Evolutionary conservation across 2,329 filamentous ascomycete genomes (phyloP), one percentile per base, ranked within the genome.

Genomic region (Graphiopsis chlorocephala): DNA sequence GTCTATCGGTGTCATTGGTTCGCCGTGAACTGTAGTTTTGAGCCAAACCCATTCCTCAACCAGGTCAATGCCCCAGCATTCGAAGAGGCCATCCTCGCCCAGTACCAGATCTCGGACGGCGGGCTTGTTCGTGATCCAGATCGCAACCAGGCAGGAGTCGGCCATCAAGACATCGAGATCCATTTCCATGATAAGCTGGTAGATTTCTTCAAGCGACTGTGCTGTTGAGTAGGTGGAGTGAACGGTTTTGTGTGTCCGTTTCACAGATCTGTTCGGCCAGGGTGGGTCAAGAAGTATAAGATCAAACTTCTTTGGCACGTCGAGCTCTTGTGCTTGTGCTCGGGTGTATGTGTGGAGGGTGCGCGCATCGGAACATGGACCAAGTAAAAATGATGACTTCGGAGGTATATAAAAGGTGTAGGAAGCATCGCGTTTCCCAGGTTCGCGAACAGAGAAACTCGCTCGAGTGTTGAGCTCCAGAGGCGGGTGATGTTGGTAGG

Each of bases 61-160:
- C 12, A 86, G 73, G 60, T 88, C 82, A 0, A 94, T 77, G 26
- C 86, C 88, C 89, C 89, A 92, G 35, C 80, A 76, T 7, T 84
- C 82, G 68, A 93, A 89, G 2, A 93, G 68, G 1, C 88, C 88
- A 1, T 78, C 75, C 0, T 82, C 79, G 50, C 72, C 83, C 0
- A 92, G 77, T 20, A 83, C 82, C 25, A 85, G 76, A 2, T 87
- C 80, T 25, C 85, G 78, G 15, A 86, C 73, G 20, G 81, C 80
- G 2, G 83, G 77, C 68, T 88, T 91, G 76, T 94, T 94, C 58
- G 91, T 94, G 64, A 93, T 83, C 91, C 91, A 94, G 23, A 94
- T 78, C 20, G 85, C 90, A 0, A 93, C 84, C 0, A 91, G 75
- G 15, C 86, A 87, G 29, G 82, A 78, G 0, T 78, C 70, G 12